Percentiles rank a stretch among this genome's conserved stretches.
These are phyloP conservation scores for Ogataea salicorniae DNA, from an alignment of 805 yeast genomes.

Conservation along the genomic window DNA sequence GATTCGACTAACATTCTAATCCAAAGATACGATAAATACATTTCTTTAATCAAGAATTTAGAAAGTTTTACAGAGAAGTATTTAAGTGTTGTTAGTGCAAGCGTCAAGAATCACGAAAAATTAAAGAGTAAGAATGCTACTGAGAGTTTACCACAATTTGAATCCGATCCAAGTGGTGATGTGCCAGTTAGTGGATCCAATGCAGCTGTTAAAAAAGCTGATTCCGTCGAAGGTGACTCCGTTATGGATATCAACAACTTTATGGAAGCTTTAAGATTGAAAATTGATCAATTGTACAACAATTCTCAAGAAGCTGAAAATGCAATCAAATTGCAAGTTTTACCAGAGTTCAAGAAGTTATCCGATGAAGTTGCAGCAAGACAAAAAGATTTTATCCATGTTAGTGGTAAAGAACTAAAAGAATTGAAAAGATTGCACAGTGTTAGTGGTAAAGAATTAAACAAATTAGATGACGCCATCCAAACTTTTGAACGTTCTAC, in stretches of 20 bases:
- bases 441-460: conserved; percentile 27
- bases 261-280: conserved; percentile 21
- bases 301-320: conserved; percentile 36
- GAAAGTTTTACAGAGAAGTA: conserved; percentile 25
- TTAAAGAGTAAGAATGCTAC: conserved; percentile 17
- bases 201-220: conserved; percentile 7
- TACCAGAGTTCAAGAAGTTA: conserved; percentile 40
- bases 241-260: conserved; percentile 25
- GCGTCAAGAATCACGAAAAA: conserved; percentile 22
- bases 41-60: conserved; percentile 20
- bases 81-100: conserved; percentile 15
- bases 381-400: conserved; percentile 34
- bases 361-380: conserved; percentile 37
- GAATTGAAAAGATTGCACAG: conserved; percentile 34
- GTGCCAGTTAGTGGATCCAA: conserved; percentile 24
- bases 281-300: conserved; percentile 29
- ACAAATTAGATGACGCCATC: conserved; percentile 20
- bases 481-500: conserved; percentile 12
- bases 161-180: conserved; percentile 19
- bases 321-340: conserved; percentile 31
- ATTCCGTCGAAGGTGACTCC: not conserved
- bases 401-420: conserved; percentile 35
- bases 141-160: conserved; percentile 27
- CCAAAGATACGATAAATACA: conserved; percentile 26
- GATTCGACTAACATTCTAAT: conserved; percentile 24